Evolutionary conservation across 139 green algal species (phyloP).

Genomic region (Auxenochlorella protothecoides): DNA sequence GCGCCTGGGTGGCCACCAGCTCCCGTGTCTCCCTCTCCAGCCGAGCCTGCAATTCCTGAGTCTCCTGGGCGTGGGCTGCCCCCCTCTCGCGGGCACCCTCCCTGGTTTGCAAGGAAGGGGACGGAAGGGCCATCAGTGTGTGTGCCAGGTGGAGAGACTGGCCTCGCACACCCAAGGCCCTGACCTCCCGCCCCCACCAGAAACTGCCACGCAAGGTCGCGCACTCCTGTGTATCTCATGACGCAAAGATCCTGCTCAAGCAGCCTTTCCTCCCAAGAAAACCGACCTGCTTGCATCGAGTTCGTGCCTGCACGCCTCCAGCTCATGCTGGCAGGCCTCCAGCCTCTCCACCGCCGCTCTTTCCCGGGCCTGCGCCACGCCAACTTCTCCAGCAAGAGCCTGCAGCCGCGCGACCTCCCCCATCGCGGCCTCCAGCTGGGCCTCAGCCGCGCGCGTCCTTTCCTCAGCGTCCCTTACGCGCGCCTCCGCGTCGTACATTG

Average conservation of each 20-base stretch:
- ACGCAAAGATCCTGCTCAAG: no score
- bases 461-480: not conserved
- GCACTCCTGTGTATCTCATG: no score
- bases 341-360: not conserved
- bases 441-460: not conserved
- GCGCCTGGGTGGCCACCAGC: no score
- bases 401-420: not conserved
- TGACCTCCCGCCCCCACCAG: no score
- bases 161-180: no score
- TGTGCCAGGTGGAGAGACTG: no score
- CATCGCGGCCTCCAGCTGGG: not conserved
- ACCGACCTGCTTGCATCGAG: not conserved
- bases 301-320: not conserved
- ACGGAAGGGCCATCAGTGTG: not conserved
- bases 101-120: not conserved
- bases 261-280: not conserved
- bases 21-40: no score
- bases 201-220: no score
- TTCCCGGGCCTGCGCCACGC: not conserved
- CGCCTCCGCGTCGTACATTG: not conserved
- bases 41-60: not conserved
- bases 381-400: not conserved
- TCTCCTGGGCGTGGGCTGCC: not conserved
- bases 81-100: not conserved
- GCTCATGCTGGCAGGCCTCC: conserved; percentile 6